Conservation (phyloP, 306 rosid genomes). For the Sphenostylis stenocarpa region DNA sequence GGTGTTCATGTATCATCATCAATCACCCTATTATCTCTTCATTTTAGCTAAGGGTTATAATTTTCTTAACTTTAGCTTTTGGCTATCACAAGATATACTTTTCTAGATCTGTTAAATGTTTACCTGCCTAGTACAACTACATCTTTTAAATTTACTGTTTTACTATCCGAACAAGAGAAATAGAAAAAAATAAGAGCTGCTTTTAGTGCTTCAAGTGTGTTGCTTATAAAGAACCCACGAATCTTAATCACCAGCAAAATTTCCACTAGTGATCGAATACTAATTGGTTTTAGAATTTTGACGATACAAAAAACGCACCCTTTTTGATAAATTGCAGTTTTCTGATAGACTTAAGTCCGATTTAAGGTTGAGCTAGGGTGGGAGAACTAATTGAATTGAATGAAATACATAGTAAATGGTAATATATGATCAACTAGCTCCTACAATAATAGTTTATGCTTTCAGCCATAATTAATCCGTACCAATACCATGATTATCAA, state of each 20-base stretch:
- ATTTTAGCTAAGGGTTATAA: neutral
- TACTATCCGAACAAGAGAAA: neutral
- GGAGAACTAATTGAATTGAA: neutral
- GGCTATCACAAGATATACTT: neutral
- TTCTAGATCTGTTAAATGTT: neutral
- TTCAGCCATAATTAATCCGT: too few species aligned
- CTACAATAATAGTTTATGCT: too few species aligned
- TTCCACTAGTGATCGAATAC: neutral
- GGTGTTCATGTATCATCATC: too few species aligned
- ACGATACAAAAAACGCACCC: neutral
- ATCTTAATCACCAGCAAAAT: neutral
- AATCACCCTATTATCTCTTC: too few species aligned
- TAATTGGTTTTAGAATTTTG: neutral
- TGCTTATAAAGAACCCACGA: neutral
- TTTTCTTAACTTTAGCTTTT: neutral
- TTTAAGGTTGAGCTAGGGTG: neutral
- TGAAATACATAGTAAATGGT: neutral
- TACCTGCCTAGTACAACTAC: neutral
- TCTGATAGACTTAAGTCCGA: neutral
- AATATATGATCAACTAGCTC: neutral
- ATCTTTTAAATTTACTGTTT: neutral
- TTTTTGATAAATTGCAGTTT: neutral
- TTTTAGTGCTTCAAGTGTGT: neutral
- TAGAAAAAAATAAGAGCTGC: neutral
- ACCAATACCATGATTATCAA: too few species aligned